These are phyloP conservation scores for Mucor indicus DNA, from an alignment of 371 early-diverging fungal species.

Conservation along the genomic window DNA sequence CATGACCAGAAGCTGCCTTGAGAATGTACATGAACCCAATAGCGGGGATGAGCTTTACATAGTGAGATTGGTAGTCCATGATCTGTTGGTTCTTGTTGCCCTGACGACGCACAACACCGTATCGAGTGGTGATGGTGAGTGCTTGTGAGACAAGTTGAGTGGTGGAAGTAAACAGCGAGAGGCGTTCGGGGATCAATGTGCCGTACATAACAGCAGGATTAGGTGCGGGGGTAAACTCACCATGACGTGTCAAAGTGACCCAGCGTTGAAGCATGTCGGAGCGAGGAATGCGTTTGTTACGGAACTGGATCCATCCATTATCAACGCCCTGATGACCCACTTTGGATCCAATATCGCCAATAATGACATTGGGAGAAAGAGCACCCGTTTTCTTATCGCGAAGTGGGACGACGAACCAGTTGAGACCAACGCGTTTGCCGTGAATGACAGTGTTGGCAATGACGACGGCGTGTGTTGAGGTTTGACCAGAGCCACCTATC, in stretches of 20 bases:
- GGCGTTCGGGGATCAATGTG: slow-evolving; percentile 66
- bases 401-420: slow-evolving; percentile 84
- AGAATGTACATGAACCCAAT: slow-evolving; percentile 60
- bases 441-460: slow-evolving; percentile 64
- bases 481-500: slow-evolving; percentile 88
- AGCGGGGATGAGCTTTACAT: slow-evolving; percentile 55
- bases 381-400: slow-evolving; percentile 71
- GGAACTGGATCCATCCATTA: slow-evolving; percentile 94
- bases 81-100: slow-evolving; percentile 66
- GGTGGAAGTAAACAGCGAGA: slow-evolving; percentile 43
- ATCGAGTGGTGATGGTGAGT: slow-evolving; percentile 65
- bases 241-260: slow-evolving; percentile 61
- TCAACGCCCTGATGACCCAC: slow-evolving; percentile 81
- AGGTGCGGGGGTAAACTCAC: slow-evolving; percentile 56
- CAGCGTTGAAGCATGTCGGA: slow-evolving; percentile 76
- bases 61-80: slow-evolving; percentile 67
- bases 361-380: slow-evolving; percentile 73
- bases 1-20: slow-evolving; percentile 8
- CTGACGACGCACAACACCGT: slow-evolving; percentile 66
- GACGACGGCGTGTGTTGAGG: slow-evolving; percentile 72
- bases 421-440: slow-evolving; percentile 68
- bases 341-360: slow-evolving; percentile 86
- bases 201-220: slow-evolving; percentile 62
- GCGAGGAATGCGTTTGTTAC: slow-evolving; percentile 81
- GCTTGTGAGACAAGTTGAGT: slow-evolving; percentile 47